These are phyloP conservation scores for Aspergillus calidoustus DNA, from an alignment of 2,329 filamentous ascomycete species.

Conservation along the genomic window DNA sequence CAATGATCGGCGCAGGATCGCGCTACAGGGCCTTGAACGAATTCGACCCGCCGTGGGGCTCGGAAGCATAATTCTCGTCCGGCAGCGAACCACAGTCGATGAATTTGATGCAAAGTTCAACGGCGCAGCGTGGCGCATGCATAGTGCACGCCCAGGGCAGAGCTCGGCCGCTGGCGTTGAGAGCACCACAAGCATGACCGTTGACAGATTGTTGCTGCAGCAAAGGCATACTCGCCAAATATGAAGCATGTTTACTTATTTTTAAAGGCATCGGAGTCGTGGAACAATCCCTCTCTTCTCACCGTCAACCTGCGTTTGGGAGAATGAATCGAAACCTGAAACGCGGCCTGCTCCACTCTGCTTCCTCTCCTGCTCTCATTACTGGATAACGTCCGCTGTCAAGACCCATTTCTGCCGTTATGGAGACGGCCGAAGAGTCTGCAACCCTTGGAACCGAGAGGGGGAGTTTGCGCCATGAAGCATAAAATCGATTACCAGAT, in stretches of 20 bases:
- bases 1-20: not conserved
- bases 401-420: not conserved
- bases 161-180: too few relatives aligned
- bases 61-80: not conserved
- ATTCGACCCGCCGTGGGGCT: not conserved
- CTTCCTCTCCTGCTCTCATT: not conserved
- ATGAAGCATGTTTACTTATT: not conserved
- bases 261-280: not conserved
- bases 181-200: too few relatives aligned
- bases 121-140: not conserved
- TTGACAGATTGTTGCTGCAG: not conserved
- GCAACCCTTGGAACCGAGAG: too few relatives aligned
- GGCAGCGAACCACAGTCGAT: not conserved
- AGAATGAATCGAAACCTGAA: not conserved
- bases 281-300: not conserved
- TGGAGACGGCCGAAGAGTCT: not conserved
- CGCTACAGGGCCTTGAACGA: not conserved
- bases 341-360: not conserved
- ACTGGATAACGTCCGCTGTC: not conserved
- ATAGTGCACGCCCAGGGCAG: too few relatives aligned
- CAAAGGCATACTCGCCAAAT: not conserved
- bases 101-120: not conserved
- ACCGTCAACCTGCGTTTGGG: not conserved
- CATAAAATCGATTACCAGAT: not conserved
- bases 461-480: not conserved